A percentile compares a stretch with the other conserved stretches of the same genome.
These are phyloP conservation scores for Epichloe gansuensis DNA, from an alignment of 2,329 filamentous ascomycete genomes.

Conservation along the genomic window DNA sequence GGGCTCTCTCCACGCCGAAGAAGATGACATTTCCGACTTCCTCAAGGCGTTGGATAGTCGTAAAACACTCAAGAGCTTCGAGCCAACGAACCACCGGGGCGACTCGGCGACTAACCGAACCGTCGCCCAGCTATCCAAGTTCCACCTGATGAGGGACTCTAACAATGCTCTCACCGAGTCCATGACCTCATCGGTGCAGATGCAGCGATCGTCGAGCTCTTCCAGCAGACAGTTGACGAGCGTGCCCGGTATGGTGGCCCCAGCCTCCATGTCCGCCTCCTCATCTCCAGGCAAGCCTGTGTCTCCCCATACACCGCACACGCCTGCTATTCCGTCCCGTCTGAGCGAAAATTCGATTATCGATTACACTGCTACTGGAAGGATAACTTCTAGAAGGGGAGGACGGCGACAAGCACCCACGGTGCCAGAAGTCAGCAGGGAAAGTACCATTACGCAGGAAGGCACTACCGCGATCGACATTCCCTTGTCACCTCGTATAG, in stretches of 20 bases:
- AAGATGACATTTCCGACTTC: conserved; percentile 89
- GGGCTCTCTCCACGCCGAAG: conserved; percentile 60
- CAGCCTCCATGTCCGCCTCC: conserved; percentile 69
- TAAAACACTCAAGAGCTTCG: conserved; percentile 75
- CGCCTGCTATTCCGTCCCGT: conserved; percentile 85
- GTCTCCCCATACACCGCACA: conserved; percentile 83
- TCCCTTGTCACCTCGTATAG: conserved; percentile 54
- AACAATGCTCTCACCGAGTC: conserved; percentile 85
- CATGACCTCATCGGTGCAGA: conserved; percentile 77
- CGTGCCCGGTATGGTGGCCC: conserved; percentile 53
- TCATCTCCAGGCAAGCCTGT: conserved; percentile 85
- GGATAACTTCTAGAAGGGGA: conserved; percentile 19
- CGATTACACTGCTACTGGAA: conserved; percentile 20
- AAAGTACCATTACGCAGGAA: conserved; percentile 31
- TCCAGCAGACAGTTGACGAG: conserved; percentile 49
- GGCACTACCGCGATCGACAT: conserved; percentile 61
- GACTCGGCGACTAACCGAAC: conserved; percentile 64
- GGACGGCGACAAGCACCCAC: conserved; percentile 14
- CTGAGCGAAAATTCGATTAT: conserved; percentile 77
- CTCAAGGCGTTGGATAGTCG: conserved; percentile 78
- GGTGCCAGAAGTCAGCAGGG: conserved; percentile 21
- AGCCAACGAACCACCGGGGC: conserved; percentile 50
- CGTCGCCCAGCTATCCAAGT: conserved; percentile 69
- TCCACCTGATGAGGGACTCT: conserved; percentile 79
- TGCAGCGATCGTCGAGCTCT: conserved; percentile 73